Evolutionary conservation across 805 yeast genomes (phyloP), one percentile per base, ranked within the genome.

Genomic region (Alloascoidea africana): DNA sequence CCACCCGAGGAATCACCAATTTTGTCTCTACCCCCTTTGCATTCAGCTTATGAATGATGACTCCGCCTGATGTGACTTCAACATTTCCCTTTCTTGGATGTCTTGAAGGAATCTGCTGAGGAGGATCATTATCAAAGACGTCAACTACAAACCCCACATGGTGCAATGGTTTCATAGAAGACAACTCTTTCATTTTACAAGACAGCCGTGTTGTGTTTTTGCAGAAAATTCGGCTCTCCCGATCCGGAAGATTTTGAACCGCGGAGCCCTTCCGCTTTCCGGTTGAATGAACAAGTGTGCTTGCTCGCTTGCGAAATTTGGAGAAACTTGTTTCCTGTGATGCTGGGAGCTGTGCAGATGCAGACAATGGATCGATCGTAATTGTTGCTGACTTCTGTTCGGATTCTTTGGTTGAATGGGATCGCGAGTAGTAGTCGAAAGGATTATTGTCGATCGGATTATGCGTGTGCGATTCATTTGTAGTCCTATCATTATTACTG

Each of bases 101-200:
- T 50, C 94, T 62, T 1, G 94, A 80, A 2, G 96, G 96, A 42
- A 87, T 81, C 52, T 86, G 95, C 51, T 87, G 96, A 1, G 95
- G 94, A 2, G 96, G 96, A 54, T 87, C 96, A 43, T 63, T 65
- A 0, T 65, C 66, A 42, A 85, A 69, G 38, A 77, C 73, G 37
- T 81, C 81, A 3, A 84, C 65, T 0, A 91, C 85, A 55, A 87
- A 87, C 0, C 74, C 68, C 3, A 85, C 94, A 42, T 87, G 62
- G 44, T 70, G 66, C 52, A 82, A 59, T 13, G 52, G 62, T 48
- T 43, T 51, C 30, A 23, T n/a, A 23, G 8, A 8, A 23, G 30
- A 23, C 13, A 23, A n/a, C 30, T 5, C 57, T 39, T 5, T 45
- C 49, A 27, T 44, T 41, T 15, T 59, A 42, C 2, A 42, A 23